Evolutionary conservation across 2,329 filamentous ascomycete genomes (phyloP), one percentile per base, ranked within the genome.

Genomic region (Colletotrichum navitas): DNA sequence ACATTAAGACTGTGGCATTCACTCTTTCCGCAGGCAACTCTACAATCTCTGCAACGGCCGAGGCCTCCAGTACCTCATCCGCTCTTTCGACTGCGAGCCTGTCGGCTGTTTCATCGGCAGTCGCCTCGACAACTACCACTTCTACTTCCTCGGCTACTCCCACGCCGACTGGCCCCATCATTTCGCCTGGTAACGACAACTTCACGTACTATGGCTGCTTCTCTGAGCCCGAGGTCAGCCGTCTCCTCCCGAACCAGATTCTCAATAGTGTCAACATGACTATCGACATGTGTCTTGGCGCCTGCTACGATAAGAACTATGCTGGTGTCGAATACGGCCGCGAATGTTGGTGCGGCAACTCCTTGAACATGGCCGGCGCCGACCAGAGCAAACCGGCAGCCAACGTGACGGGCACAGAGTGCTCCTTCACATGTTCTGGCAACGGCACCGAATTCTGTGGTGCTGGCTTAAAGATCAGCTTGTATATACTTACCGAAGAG

Each of bases 181-280:
- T 81, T 12, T 78, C 75, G 36, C 70, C 70, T 0, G 81, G 81
- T 1, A 81, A 82, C 67, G 76, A 74, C 49, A 81, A 82, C 74
- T 83, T 81, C 24, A 81, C 80, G 1, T 82, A 78, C 66, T 81
- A 82, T 64, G 78, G 77, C 1, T 83, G 81, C 49, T 77, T 80
- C 0, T 72, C 74, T 0, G 81, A 83, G 64, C 81, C 81, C 0
- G 76, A 76, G 2, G 54, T 73, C 0, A 81, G 81, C 1, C 79
- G 80, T 11, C 73, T 83, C 0, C 75, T 83, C 3, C 61, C 75
- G 1, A 68, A 64, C 0, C 78, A 82, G 49, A 63, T 80, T 5
- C 73, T 79, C 43, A 81, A 79, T 39, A 76, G 79, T 18, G 74
- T 63, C 14, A 73, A 66, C 43, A 75, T 75, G 74, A 73, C 68